Base-by-base conservation (phyloP, 306 rosid species). In the Gastrolobium villosum region DNA sequence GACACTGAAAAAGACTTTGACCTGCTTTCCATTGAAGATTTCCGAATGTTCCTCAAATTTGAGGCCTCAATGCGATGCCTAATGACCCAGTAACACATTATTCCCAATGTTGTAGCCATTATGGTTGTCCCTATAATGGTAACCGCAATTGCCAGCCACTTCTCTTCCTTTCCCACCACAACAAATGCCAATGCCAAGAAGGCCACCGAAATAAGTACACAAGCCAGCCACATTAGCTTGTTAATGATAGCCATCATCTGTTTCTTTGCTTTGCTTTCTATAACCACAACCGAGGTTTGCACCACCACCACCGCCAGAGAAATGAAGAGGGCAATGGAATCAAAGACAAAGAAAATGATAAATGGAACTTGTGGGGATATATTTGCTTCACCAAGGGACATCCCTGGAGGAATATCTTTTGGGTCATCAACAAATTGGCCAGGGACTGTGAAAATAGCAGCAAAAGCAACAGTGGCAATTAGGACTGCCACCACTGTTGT, bases 171-270 rank as follows among this genome's bases (percentile, higher is more conserved):
- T 1, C 99, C 99, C 28, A 96, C 99, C 14, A 96, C 99, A 2
- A 96, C 86, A 70, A 96, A 96, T 4, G 98, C 84, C 79, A 96
- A 74, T 2, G 99, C 98, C 87, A 96, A 82, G 53, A 91, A 96
- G 1, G 99, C 96, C 66, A 91, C 96, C 0, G 99, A 90, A 14
- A 96, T 10, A 32, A 93, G 91, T 28, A 89, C 96, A 66, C 99
- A 96, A 48, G 98, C 98, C 48, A 96, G 40, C 99, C 99, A 96
- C 99, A 96, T 93, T 0, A 96, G 88, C 91, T 96, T 96, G 94
- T 96, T 96, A 9, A 96, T 96, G 11, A 96, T 76, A 0, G 98
- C 94, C 97, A 93, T 93, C 99, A 96, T 90, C 63, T 96, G 99
- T 92, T 91, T 96, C 96, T 96, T 96, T 7, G 99, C 99, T 55